Percentiles rank a stretch among this genome's conserved stretches.
These are phyloP conservation scores for Xylaria venustula DNA, from an alignment of 495 filamentous ascomycete species.

Conservation along the genomic window DNA sequence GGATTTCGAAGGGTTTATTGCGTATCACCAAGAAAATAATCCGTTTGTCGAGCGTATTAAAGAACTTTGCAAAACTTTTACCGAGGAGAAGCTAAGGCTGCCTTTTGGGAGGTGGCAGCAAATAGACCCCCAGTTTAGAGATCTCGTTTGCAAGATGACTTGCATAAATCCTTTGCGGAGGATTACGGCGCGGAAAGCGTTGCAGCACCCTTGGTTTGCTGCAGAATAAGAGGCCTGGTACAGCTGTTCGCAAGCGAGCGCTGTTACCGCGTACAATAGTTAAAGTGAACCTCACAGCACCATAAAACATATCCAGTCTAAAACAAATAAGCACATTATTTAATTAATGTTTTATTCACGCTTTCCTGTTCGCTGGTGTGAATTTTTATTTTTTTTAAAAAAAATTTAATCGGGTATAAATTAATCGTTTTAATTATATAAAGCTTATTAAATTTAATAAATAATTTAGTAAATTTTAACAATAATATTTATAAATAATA, in stretches of 20 bases:
- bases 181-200: slow-evolving; percentile 18
- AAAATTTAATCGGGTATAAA: background rate
- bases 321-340: background rate
- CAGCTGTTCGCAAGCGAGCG: background rate
- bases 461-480: background rate
- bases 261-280: background rate
- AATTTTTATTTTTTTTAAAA: background rate
- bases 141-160: slow-evolving; percentile 21
- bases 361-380: background rate
- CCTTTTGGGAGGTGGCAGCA: slow-evolving; percentile 7
- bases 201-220: slow-evolving; percentile 20
- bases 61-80: slow-evolving; percentile 7
- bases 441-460: background rate
- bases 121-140: slow-evolving; percentile 11
- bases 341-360: background rate
- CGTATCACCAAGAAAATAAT: slow-evolving; percentile 10
- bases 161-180: slow-evolving; percentile 17
- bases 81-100: slow-evolving; percentile 4
- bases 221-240: background rate
- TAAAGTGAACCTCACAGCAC: background rate
- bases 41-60: slow-evolving; percentile 11
- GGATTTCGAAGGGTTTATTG: slow-evolving; percentile 12
- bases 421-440: background rate
- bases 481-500: no score
- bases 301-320: background rate